phyloP scores from a whole-genome alignment of 805 yeast species.

The Starmerella etchellsii region DNA sequence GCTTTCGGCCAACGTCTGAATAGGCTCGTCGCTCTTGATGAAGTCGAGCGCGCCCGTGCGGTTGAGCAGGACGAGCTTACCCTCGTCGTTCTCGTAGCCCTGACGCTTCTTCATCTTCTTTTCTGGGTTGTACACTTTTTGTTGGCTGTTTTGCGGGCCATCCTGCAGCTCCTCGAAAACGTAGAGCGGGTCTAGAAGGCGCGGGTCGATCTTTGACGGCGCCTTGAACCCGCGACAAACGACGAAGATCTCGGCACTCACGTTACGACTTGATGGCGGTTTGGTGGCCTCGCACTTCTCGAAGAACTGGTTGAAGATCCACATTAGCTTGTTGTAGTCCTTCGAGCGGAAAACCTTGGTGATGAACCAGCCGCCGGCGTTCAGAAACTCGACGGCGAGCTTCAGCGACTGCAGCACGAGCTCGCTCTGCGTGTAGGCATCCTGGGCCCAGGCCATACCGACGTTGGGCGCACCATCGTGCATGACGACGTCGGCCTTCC shows the following conservation, averaged over 20 bases:
- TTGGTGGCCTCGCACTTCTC: constrained; percentile 97
- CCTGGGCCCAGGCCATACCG: constrained; percentile 99
- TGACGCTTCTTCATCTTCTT: constrained; percentile 78
- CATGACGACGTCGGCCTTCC: constrained; percentile 96
- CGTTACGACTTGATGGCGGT: constrained; percentile 98
- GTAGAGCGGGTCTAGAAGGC: constrained; percentile 78
- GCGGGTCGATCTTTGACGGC: constrained; percentile 87
- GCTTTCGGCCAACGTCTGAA: constrained; percentile 62
- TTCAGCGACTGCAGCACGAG: constrained; percentile 85
- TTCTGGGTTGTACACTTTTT: constrained; percentile 90
- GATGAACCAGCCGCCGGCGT: constrained; percentile 87
- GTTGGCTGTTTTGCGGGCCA: constrained; percentile 51
- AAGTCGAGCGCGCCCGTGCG: constrained; percentile 67
- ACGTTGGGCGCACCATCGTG: constrained; percentile 99
- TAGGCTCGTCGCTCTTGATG: constrained; percentile 69
- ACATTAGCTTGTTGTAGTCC: constrained; percentile 90
- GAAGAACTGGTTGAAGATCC: constrained; percentile 94
- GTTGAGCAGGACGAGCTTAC: constrained; percentile 62
- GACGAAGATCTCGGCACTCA: constrained; percentile 96
- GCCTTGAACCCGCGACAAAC: constrained; percentile 94
- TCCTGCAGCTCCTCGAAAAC: constrained; percentile 84
- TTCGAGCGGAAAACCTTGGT: constrained; percentile 97
- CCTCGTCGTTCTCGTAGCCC: constrained; percentile 78
- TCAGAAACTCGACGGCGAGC: constrained; percentile 84
- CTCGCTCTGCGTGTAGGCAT: constrained; percentile 96